These are phyloP conservation scores for Daedalea quercina DNA, from an alignment of 768 basidiomycete species.

Conservation along the genomic window DNA sequence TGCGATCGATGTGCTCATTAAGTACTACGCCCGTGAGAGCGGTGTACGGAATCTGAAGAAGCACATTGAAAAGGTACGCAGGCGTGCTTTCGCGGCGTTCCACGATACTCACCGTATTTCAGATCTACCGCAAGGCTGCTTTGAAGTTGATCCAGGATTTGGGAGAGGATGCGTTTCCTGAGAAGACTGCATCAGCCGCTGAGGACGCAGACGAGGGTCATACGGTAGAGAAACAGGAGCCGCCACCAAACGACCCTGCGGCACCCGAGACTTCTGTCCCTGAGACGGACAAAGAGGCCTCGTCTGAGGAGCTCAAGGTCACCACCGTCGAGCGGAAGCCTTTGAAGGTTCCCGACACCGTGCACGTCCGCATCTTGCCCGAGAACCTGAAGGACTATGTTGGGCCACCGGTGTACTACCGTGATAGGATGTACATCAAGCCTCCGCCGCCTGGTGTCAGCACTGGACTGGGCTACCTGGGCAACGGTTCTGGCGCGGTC, in stretches of 20 bases:
- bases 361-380: slow-evolving; percentile 76
- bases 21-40: slow-evolving; percentile 96
- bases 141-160: slow-evolving; percentile 86
- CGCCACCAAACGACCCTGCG: slow-evolving; percentile 33
- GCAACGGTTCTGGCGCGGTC: slow-evolving; percentile 93
- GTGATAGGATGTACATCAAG: slow-evolving; percentile 81
- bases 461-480: slow-evolving; percentile 92
- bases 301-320: slow-evolving; percentile 41
- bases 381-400: slow-evolving; percentile 96
- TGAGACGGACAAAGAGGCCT: slow-evolving; percentile 15
- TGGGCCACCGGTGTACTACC: slow-evolving; percentile 92
- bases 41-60: slow-evolving; percentile 97
- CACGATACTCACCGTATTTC: not conserved
- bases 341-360: slow-evolving; percentile 67
- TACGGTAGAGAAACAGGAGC: slow-evolving; percentile 48
- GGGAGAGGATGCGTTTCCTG: slow-evolving; percentile 81
- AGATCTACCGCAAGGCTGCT: slow-evolving; percentile 97
- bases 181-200: slow-evolving; percentile 14
- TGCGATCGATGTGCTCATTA: slow-evolving; percentile 84
- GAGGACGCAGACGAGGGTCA: slow-evolving; percentile 13
- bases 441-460: slow-evolving; percentile 88
- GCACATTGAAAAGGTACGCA: slow-evolving; percentile 88
- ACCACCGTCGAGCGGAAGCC: slow-evolving; percentile 81
- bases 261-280: slow-evolving; percentile 19
- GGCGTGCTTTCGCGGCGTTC: not conserved